These are phyloP conservation scores for Houttuynia cordata DNA, from an alignment of 164 flowering plant genomes.

Conservation along the genomic window DNA sequence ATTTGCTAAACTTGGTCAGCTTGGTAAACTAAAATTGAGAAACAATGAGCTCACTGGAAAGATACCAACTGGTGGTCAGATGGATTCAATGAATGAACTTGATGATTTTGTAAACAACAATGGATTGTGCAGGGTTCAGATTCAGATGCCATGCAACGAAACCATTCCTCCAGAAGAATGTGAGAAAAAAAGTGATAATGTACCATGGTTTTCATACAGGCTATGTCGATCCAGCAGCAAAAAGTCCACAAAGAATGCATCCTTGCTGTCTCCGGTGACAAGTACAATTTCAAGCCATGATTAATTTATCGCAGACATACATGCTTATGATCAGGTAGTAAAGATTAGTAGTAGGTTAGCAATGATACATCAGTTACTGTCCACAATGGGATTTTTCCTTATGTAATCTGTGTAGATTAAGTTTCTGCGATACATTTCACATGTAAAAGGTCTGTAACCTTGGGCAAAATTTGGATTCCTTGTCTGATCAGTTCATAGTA, in stretches of 20 bases:
- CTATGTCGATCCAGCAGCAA: not conserved
- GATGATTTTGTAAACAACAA: constrained; percentile 31
- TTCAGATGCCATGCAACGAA: constrained; percentile 20
- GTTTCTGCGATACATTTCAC: no score
- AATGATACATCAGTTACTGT: no score
- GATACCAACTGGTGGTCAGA: constrained; percentile 30
- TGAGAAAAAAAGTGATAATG: constrained; percentile 4
- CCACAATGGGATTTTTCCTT: no score
- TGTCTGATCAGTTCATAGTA: no score
- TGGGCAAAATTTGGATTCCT: no score
- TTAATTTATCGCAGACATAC: no score
- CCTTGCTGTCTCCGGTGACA: not conserved
- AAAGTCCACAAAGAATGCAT: not conserved
- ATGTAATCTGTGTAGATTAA: no score
- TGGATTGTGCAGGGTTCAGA: constrained; percentile 39
- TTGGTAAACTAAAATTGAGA: constrained; percentile 24
- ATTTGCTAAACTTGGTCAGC: constrained; percentile 19
- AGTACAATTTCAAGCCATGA: no score
- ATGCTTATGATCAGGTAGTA: no score
- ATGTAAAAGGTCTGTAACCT: no score
- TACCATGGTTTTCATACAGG: constrained; percentile 19
- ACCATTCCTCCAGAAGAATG: not conserved
- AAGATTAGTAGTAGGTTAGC: no score
- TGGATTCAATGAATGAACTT: constrained; percentile 30
- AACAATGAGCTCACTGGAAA: constrained; percentile 26